Percentiles rank a stretch among this genome's conserved stretches.
phyloP scores from a whole-genome alignment of 305 asterid genomes.

The Ruellia speciosa region DNA sequence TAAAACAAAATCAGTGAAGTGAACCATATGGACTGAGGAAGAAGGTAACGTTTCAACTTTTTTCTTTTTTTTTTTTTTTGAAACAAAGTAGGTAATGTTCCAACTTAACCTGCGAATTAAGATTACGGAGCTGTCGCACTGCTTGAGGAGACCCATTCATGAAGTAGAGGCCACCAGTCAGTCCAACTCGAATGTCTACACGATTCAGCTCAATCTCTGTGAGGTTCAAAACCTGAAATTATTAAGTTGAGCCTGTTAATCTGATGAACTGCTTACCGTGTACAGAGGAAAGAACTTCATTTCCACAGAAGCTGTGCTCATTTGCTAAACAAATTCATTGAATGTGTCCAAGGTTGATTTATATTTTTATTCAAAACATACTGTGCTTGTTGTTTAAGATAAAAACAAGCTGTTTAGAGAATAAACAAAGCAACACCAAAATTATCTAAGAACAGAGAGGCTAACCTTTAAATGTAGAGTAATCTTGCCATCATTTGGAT shows the following conservation, averaged over 20 bases:
- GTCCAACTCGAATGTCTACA: constrained; percentile 84
- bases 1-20: background rate
- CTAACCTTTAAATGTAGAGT: constrained; percentile 84
- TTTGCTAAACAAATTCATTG: constrained; percentile 2
- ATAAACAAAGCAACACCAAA: background rate
- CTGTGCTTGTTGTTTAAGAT: background rate
- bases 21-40: constrained; percentile 7
- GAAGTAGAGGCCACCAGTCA: constrained; percentile 84
- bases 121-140: constrained; percentile 75
- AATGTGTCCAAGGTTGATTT: constrained; percentile 1
- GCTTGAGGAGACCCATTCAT: constrained; percentile 99
- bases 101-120: constrained; percentile 66
- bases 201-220: constrained; percentile 83
- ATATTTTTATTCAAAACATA: background rate
- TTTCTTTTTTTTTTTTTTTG: too few relatives aligned
- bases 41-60: constrained; percentile 16
- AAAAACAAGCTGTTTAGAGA: background rate
- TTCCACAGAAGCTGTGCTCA: constrained; percentile 8
- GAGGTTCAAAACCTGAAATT: constrained; percentile 73
- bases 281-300: background rate
- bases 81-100: too few relatives aligned
- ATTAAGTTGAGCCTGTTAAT: constrained; percentile 6
- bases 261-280: background rate
- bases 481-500: constrained; percentile 90
- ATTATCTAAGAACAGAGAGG: constrained; percentile 20